Evolutionary conservation across 805 yeast species (phyloP), one percentile per base, ranked within the genome.

Genomic region (Saturnispora quitensis): DNA sequence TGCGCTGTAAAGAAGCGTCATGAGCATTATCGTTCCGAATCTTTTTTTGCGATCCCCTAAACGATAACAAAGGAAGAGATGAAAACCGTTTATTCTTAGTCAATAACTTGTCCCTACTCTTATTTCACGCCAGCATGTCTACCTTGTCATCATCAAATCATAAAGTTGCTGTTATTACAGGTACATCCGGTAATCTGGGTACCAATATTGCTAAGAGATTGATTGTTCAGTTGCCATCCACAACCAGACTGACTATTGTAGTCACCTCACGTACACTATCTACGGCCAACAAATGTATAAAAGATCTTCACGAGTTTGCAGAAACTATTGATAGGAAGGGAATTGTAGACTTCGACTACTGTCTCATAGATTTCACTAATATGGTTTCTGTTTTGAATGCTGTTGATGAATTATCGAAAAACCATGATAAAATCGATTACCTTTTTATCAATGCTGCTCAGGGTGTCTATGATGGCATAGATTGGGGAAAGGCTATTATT

Each of bases 181-280:
- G 73, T 8, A 68, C 72, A 3, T 64, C 65, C 13, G 77, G 85
- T 61, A 89, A 87, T 62, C 76, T 93, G 33, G 99, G 99, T 5
- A 71, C 86, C 55, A 86, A 88, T 59, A 85, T 89, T 24, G 96
- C 95, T 9, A 81, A 84, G 63, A 73, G 97, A 48, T 71, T 93
- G 28, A 73, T 93, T 6, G 83, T 81, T 51, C 75, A 77, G 42
- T 65, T 79, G 3, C 81, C 84, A 5, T 64, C 70, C 1, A 73
- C 73, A 18, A 70, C 71, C 8, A 73, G 84, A 53, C 61, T 93
- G 46, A 89, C 97, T 1, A 71, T 93, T 9, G 81, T 93, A 10
- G 89, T 91, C 10, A 90, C 98, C 0, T 86, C 97, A 4, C 74
- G 99, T 58, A 87, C 96, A 0, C 73, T 91, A 45, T 89, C 95